A percentile compares a stretch with the other conserved stretches of the same genome.
These are phyloP conservation scores for Hsuehochloa calcarea DNA, from an alignment of 176 grass and related monocot species.

Conservation along the genomic window DNA sequence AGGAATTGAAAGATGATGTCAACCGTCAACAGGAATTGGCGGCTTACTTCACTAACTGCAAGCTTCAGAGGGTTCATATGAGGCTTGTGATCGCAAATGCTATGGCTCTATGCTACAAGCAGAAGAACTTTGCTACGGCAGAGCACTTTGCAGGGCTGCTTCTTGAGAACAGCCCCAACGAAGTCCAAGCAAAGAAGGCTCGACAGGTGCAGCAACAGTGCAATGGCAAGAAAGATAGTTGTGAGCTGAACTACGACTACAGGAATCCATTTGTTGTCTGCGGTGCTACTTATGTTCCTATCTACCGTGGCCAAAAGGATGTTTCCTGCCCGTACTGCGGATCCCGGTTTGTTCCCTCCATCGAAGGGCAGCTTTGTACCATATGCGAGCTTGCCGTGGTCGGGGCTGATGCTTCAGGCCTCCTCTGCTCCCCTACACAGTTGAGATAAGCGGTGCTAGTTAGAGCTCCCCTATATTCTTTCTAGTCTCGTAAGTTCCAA, in stretches of 20 bases:
- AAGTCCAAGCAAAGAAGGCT: slow-evolving; percentile 76
- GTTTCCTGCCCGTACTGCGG: slow-evolving; percentile 85
- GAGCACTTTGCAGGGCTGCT: slow-evolving; percentile 87
- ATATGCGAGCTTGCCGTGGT: slow-evolving; percentile 80
- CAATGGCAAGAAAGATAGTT: slow-evolving; percentile 53
- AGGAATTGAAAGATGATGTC: slow-evolving; percentile 65
- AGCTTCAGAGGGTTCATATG: slow-evolving; percentile 91
- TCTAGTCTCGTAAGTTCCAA: slow-evolving; percentile 38
- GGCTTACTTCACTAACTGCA: slow-evolving; percentile 97
- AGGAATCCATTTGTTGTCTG: slow-evolving; percentile 97
- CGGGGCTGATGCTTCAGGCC: slow-evolving; percentile 82
- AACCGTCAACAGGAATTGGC: slow-evolving; percentile 81
- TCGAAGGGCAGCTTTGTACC: slow-evolving; percentile 85
- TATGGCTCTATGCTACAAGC: slow-evolving; percentile 78
- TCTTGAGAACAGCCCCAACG: slow-evolving; percentile 72
- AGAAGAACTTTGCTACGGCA: slow-evolving; percentile 69
- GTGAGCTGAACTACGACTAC: slow-evolving; percentile 82
- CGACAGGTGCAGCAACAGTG: slow-evolving; percentile 72
- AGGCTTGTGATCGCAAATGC: slow-evolving; percentile 75
- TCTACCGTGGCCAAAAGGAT: slow-evolving; percentile 96
- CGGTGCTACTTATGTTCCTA: slow-evolving; percentile 74
- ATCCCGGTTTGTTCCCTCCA: slow-evolving; percentile 58
- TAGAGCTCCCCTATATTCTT: slow-evolving; percentile 50
- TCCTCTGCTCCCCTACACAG: slow-evolving; percentile 85
- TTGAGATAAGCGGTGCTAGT: slow-evolving; percentile 59